These are phyloP conservation scores for Pleurotus giganteus DNA, from an alignment of 768 basidiomycete genomes.

Conservation along the genomic window DNA sequence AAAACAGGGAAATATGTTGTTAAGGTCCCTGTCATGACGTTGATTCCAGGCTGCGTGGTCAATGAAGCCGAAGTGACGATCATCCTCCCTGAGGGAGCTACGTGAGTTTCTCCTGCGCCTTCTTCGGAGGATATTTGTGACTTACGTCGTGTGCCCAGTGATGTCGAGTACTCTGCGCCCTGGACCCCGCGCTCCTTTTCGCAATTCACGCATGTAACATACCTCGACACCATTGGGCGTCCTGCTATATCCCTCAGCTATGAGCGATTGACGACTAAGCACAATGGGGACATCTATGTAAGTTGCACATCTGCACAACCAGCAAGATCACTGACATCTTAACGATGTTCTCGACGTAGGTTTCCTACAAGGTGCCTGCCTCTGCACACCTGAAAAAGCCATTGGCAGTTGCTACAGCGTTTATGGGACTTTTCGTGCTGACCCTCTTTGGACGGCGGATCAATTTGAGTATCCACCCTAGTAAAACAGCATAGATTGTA, in stretches of 20 bases:
- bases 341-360: constrained; percentile 48
- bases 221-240: constrained; percentile 90
- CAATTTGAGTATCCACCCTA: constrained; percentile 44
- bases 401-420: constrained; percentile 68
- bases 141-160: constrained; percentile 41
- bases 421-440: constrained; percentile 62
- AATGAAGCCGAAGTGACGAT: constrained; percentile 77
- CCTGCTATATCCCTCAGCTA: constrained; percentile 76
- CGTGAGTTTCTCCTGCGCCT: constrained; percentile 49
- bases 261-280: constrained; percentile 72
- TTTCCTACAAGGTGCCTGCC: constrained; percentile 82
- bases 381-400: constrained; percentile 88
- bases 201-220: constrained; percentile 73
- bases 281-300: constrained; percentile 81
- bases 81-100: constrained; percentile 93
- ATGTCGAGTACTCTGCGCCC: constrained; percentile 73
- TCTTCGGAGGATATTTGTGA: background rate
- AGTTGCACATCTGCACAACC: constrained; percentile 27
- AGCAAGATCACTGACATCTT: too few relatives aligned
- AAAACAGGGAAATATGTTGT: constrained; percentile 66
- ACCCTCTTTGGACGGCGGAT: constrained; percentile 43
- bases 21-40: constrained; percentile 83
- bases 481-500: constrained; percentile 22
- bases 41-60: constrained; percentile 76
- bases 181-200: constrained; percentile 68